Evolutionary conservation across 2,329 filamentous ascomycete species (phyloP), one percentile per base, ranked within the genome.

Genomic region (Amylocarpus encephaloides): DNA sequence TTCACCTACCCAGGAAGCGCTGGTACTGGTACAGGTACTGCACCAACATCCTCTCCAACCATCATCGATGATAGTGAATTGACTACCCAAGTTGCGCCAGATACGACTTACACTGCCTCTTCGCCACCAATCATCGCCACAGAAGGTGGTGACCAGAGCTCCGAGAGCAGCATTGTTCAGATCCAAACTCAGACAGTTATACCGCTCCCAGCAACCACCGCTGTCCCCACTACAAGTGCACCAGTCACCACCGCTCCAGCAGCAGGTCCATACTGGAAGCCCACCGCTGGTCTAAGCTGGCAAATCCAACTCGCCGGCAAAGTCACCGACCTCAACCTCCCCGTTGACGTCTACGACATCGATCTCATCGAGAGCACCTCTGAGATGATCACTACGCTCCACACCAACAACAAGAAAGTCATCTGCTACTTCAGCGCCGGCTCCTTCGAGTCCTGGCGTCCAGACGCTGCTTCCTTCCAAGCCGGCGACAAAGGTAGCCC

Each of bases 391-490:
- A 51, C 64, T 4, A 62, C 64, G 3, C 67, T 82, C 12, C 74
- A 80, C 36, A 53, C 56, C 2, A 60, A 71, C 33, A 77, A 74
- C 5, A 78, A 78, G 61, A 80, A 77, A 53, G 77, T 86, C 49
- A 81, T 88, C 52, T 88, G 85, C 70, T 88, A 88, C 67, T 88
- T 88, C 69, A 83, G 79, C 45, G 83, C 82, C 0, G 85, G 85
- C 1, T 82, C 78, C 6, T 86, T 77, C 59, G 85, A 88, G 66
- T 64, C 79, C 47, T 79, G 75, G 70, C 74, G 84, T 3, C 67
- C 72, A 1, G 85, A 88, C 62, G 35, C 43, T 1, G 66, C 40
- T 56, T 60, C 77, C 5, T 87, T 86, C 60, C 62, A 69, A 7
- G 54, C 70, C 1, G 63, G 66, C 0, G 83, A 86, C 55, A 64